Base-by-base conservation (phyloP, 345 rosid genomes). In the Bruguiera parviflora region DNA sequence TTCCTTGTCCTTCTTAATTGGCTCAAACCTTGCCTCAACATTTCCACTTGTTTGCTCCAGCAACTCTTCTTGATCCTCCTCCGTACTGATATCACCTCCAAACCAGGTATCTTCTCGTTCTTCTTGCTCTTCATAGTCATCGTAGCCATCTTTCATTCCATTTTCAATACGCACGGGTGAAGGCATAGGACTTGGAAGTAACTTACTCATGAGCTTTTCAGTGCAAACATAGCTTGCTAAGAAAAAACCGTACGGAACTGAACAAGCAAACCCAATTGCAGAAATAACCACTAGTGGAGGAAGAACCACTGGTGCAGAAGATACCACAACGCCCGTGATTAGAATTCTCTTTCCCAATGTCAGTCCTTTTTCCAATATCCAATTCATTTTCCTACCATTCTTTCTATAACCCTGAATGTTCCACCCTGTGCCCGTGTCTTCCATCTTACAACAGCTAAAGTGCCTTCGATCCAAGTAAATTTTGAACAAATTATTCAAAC, bases 211-310 rank as follows among this genome's bases (percentile, higher is more conserved):
- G n/a, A 94, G 61, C 80, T 79, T 84, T 70, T 87, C 71, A 35
- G 92, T 83, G 73, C 87, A 89, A 81, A 83, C 86, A 81, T 91
- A 84, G 71, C 87, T 81, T 20, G 84, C 92, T 79, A 88, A 80
- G 63, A 87, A 76, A 53, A 87, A 6, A 8, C 90, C 88, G 61
- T 65, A 91, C 31, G 97, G 96, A 59, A 89, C 73, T 3, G 88
- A 84, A 62, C 79, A 77, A 64, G 84, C 81, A 52, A 91, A 55
- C 18, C 95, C 92, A 1, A 91, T 67, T 4, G 82, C 72, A 0
- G 90, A 87, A 16, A 87, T 70, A 63, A 80, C 88, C 61, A 84
- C 24, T 22, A 94, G 85, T 0, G 96, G 80, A 15, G 97, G 97
- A 78, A 91, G 73, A 63, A 94, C 35, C 56, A 91, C 2, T 2